These are phyloP conservation scores for Cordyceps tenuipes DNA, from an alignment of 2,329 filamentous ascomycete species.

Conservation along the genomic window DNA sequence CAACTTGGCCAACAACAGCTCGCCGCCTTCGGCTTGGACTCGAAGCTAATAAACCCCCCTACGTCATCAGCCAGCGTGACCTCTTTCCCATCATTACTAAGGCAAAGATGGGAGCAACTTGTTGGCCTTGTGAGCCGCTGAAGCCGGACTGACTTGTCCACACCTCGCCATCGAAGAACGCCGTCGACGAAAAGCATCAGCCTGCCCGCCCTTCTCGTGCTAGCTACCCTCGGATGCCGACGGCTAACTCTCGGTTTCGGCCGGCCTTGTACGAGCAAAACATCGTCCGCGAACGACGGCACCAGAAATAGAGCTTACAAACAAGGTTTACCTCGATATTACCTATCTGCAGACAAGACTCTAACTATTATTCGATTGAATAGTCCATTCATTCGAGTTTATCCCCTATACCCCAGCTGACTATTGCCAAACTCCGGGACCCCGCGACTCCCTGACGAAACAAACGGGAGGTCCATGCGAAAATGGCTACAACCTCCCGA, in stretches of 20 bases:
- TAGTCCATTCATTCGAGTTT: background rate
- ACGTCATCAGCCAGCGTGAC: conserved; percentile 11
- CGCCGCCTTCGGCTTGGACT: background rate
- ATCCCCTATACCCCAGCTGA: background rate
- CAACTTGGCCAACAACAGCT: background rate
- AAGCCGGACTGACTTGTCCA: background rate
- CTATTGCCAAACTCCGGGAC: background rate
- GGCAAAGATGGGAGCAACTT: background rate
- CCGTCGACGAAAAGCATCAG: background rate
- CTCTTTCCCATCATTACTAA: background rate
- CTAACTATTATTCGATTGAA: background rate
- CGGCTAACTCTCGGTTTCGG: background rate
- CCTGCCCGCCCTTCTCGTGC: background rate
- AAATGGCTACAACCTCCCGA: background rate
- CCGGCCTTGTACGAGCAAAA: background rate
- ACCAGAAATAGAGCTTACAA: no score
- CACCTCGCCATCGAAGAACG: background rate
- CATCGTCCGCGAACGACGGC: background rate
- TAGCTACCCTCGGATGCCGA: background rate
- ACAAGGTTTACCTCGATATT: background rate
- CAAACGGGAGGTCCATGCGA: background rate
- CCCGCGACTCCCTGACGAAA: background rate
- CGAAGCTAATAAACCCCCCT: background rate
- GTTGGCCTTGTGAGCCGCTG: background rate
- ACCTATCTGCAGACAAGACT: background rate